Base-by-base conservation (phyloP, 805 yeast species). In the Myxozyma sirexii region DNA sequence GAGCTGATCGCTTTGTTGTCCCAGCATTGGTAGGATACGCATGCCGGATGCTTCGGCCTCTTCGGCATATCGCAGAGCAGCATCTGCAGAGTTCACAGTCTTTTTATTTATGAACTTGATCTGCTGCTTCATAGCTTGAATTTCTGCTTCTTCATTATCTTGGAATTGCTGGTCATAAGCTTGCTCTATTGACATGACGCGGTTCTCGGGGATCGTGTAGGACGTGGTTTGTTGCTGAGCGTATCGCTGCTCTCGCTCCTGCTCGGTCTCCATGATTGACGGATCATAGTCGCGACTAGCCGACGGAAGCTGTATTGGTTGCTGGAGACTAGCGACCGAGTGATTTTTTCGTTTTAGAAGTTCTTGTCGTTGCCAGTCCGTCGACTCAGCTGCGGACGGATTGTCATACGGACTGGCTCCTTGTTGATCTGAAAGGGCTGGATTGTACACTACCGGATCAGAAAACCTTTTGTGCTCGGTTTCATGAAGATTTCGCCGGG, bases 1-100 rank as follows among this genome's bases (percentile, higher is more conserved):
- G 65, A 94, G 77, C 54, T 90, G 80, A 71, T 91, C 97, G 57
- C 94, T 85, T 74, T 94, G 98, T 17, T 92, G 82, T 29, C 98
- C 99, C 51, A 94, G 79, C 84, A 90, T 84, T 31, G 97, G 97
- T 63, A 93, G 75, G 0, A 97, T 87, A 71, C 92, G 90, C 64
- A 85, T 77, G 37, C 90, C 93, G 4, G 86, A 79, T 60, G 81
- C 82, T 68, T 86, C 90, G 1, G 92, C 91, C 56, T 86, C 86
- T 57, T 82, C 80, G 1, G 90, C 87, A 77, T 84, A 79, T 55
- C 80, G 81, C 31, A 93, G 75, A 0, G 96, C 91, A 68, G 90
- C 90, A 69, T 96, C 82, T 0, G 97, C 88, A 42, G 92, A 84
- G 15, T 90, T 86, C 10, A 91, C 84, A 1, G 97, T 86, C 68